Evolutionary conservation across 768 basidiomycete species (phyloP), one percentile per base, ranked within the genome.

Genomic region (Gelatoporia subvermispora): DNA sequence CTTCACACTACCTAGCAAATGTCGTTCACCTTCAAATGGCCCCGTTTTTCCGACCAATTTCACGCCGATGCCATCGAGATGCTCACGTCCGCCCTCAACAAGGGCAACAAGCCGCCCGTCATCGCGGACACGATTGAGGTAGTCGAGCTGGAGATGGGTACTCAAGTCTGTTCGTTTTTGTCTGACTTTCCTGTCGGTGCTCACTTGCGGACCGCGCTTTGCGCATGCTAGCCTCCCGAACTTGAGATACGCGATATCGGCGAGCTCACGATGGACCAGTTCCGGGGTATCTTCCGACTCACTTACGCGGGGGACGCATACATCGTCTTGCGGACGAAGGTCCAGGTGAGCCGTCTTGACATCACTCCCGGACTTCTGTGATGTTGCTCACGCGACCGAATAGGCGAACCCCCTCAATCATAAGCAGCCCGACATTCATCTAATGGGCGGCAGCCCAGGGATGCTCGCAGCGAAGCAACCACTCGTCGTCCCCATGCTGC

Each of bases 131-230:
- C 80, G 67, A 98, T 99, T 55, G 93, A 98, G 66, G 96, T 99
- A 24, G 89, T 96, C 45, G 96, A 98, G 65, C 72, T 99, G n/a
- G 88, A 97, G 69, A 98, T 99, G 96, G 96, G 96, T 34, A 92
- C 89, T 2, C 87, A 95, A 75, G 94, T 93, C 51, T 46, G 72
- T 62, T 28, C 17, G 16, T n/a, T 45, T 43, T 40, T 40, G 20
- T 37, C 35, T 38, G 48, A 41, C 23, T 16, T n/a, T 25, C 20
- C 49, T 17, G 24, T 35, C 13, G 5, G 36, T 48, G 37, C 36
- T 47, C 48, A 52, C 43, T 50, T 41, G 24, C 1, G 13, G 22
- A 5, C 22, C 38, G 22, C 42, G 40, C 24, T 18, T 21, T 28
- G 15, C 41, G 20, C 4, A 22, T 38, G 22, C 41, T 45, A 97